These are phyloP conservation scores for Parathielavia hyrcaniae DNA, from an alignment of 495 filamentous ascomycete genomes.

Conservation along the genomic window DNA sequence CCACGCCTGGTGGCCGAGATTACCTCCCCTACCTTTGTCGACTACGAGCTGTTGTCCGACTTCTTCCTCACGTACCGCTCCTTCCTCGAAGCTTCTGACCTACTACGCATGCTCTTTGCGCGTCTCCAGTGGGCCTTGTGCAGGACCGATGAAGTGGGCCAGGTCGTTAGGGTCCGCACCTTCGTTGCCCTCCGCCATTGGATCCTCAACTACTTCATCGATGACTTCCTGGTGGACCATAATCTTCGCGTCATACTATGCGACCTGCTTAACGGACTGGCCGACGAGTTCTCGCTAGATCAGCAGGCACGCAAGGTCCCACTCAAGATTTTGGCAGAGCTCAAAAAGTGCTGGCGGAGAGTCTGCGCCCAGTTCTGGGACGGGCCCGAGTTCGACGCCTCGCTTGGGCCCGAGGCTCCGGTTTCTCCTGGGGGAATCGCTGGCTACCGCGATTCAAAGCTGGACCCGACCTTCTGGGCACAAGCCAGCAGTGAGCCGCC, in stretches of 20 bases:
- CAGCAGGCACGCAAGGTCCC: constrained; percentile 58
- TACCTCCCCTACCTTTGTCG: constrained; percentile 88
- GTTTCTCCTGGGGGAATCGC: constrained; percentile 69
- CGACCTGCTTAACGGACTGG: constrained; percentile 69
- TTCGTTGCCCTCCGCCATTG: constrained; percentile 97
- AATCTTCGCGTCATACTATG: constrained; percentile 76
- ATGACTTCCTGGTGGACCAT: constrained; percentile 87
- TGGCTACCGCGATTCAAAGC: constrained; percentile 48
- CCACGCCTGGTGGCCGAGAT: constrained; percentile 95
- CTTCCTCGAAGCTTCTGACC: constrained; percentile 68
- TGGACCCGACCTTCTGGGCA: constrained; percentile 45
- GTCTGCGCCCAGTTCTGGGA: constrained; percentile 89
- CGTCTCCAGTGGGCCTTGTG: constrained; percentile 83
- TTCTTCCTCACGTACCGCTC: constrained; percentile 95
- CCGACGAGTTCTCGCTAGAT: constrained; percentile 46
- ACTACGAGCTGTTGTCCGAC: constrained; percentile 95
- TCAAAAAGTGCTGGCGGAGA: constrained; percentile 96
- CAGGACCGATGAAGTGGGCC: constrained; percentile 73
- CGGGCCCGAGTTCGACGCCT: constrained; percentile 51
- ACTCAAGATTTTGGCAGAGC: constrained; percentile 82
- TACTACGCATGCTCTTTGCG: constrained; percentile 75
- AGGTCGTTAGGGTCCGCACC: constrained; percentile 86
- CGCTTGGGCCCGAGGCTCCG: constrained; percentile 56
- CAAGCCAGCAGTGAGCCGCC: constrained; percentile 36
- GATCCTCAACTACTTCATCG: constrained; percentile 96